Evolutionary conservation across 2,329 filamentous ascomycete species (phyloP).

Genomic region (Arthrinium puccinioides): DNA sequence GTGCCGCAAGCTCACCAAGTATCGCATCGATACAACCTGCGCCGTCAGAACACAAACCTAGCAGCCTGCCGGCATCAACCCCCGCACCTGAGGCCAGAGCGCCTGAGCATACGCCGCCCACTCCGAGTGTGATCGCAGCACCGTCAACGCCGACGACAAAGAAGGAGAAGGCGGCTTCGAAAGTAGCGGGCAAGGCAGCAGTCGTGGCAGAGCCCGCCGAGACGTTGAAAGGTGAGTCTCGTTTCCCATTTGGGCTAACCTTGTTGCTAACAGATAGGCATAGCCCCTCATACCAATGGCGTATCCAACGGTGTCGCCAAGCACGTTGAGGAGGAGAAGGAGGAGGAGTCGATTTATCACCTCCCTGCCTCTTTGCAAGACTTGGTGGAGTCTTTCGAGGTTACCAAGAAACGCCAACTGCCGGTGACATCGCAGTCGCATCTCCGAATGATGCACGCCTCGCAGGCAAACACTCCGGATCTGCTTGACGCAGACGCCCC

Average conservation of each 20-base stretch:
- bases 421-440: constrained; percentile 58
- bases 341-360: constrained; percentile 77
- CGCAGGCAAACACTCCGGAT: constrained; percentile 67
- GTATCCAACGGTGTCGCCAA: constrained; percentile 45
- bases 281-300: constrained; percentile 42
- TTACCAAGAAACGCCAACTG: constrained; percentile 63
- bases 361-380: constrained; percentile 84
- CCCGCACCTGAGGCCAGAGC: constrained; percentile 27
- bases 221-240: constrained; percentile 34
- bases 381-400: constrained; percentile 83
- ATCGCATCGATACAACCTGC: constrained; percentile 39
- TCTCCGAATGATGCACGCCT: constrained; percentile 67
- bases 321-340: constrained; percentile 30
- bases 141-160: constrained; percentile 17
- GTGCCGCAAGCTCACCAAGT: constrained; percentile 48
- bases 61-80: constrained; percentile 18
- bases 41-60: constrained; percentile 18
- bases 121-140: constrained; percentile 15
- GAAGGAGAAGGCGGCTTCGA: constrained; percentile 28
- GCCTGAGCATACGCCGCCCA: constrained; percentile 19
- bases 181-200: constrained; percentile 36
- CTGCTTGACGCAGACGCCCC: constrained; percentile 74
- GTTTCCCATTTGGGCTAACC: neutral
- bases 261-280: constrained; percentile 13
- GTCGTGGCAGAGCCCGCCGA: constrained; percentile 34